These are phyloP conservation scores for Cylindrotheca fusiformis DNA, from an alignment of 108 stramenopile species.

Conservation along the genomic window DNA sequence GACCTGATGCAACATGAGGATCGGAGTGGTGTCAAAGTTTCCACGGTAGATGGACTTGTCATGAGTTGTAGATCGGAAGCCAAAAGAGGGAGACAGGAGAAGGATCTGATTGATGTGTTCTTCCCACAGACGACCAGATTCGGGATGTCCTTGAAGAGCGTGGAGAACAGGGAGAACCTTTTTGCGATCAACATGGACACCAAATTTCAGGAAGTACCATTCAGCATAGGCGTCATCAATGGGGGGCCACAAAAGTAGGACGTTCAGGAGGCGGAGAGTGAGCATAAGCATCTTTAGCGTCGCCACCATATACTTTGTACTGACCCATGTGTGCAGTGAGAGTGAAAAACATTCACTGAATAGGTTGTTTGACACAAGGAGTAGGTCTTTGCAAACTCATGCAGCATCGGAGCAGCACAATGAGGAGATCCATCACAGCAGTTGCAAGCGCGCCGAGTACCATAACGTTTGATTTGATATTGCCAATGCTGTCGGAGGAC, in stretches of 20 bases:
- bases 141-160: no score
- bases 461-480: no score
- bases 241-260: no score
- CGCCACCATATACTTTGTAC: no score
- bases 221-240: no score
- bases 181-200: conserved; percentile 19
- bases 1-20: conserved; percentile 43
- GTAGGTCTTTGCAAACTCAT: conserved; percentile 16
- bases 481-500: conserved; percentile 28
- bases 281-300: no score
- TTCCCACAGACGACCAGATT: no score
- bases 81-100: conserved; percentile 6
- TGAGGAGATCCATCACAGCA: conserved; percentile 30
- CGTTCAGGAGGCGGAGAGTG: no score
- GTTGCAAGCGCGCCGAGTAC: conserved; percentile 16
- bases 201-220: no score
- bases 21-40: no score
- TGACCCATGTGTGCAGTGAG: no score
- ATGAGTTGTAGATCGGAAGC: conserved; percentile 31
- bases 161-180: no score
- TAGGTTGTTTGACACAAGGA: conserved; percentile 25
- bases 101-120: conserved; percentile 24
- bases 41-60: conserved; percentile 31
- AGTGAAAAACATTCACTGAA: conserved; percentile 24
- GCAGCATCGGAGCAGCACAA: conserved; percentile 25